Evolutionary conservation across 2,329 filamentous ascomycete genomes (phyloP).

Genomic region (Sclerotinia borealis): DNA sequence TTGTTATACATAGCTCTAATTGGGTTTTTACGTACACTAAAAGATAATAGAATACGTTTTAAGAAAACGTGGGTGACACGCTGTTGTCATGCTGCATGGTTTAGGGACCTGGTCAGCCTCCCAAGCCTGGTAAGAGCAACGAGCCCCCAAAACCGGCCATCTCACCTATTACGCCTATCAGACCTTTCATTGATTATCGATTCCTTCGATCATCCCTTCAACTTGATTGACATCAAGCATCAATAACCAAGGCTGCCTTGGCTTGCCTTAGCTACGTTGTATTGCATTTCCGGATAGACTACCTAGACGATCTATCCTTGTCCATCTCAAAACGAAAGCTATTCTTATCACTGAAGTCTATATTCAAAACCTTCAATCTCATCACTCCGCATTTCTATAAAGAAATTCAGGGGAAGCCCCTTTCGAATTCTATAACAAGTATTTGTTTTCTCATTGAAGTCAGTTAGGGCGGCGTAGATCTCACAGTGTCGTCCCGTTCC

Average conservation of each 20-base stretch:
- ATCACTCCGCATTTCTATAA: background rate
- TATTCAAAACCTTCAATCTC: background rate
- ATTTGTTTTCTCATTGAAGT: background rate
- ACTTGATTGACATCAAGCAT: background rate
- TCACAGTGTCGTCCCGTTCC: slow-evolving; percentile 10
- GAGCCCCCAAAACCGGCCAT: background rate
- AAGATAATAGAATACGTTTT: background rate
- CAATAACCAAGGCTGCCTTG: background rate
- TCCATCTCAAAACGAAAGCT: background rate
- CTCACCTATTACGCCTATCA: background rate
- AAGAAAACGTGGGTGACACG: slow-evolving; percentile 10
- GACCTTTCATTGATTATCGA: background rate
- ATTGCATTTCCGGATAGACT: background rate
- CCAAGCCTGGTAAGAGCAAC: background rate
- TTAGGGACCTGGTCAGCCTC: background rate
- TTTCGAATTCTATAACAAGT: background rate
- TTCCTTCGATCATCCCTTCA: background rate
- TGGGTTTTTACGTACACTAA: background rate
- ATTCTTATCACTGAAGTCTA: background rate
- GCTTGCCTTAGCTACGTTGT: background rate
- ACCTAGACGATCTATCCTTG: background rate
- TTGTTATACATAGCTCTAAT: background rate
- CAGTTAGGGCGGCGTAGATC: background rate
- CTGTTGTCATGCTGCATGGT: background rate
- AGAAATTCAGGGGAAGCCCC: background rate